Evolutionary conservation across 1,284 basidiomycete species (phyloP).

Genomic region (Trichosporon sp.): DNA sequence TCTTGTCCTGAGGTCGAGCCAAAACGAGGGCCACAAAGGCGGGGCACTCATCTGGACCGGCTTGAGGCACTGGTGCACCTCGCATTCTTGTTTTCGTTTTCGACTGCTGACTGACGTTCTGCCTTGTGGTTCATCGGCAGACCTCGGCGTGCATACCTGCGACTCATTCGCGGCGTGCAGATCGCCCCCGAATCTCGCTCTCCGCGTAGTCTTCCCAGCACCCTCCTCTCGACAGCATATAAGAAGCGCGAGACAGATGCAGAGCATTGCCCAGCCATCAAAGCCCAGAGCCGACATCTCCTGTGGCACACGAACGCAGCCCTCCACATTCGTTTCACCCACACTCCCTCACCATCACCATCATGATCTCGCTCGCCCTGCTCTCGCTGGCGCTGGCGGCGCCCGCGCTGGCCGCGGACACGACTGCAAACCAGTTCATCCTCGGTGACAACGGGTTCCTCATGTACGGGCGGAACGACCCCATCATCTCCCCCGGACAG

Average conservation of each 20-base stretch:
- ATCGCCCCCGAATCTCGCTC: neutral
- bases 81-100: neutral
- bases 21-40: neutral
- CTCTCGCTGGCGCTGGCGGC: conserved; percentile 9
- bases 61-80: neutral
- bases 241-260: neutral
- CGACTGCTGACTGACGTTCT: neutral
- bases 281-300: neutral
- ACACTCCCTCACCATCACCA: neutral
- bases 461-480: conserved; percentile 47
- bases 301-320: conserved; percentile 1
- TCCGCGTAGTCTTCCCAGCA: neutral
- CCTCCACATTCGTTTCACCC: conserved; percentile 10
- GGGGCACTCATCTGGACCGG: neutral
- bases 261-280: neutral
- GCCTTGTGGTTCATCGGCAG: neutral
- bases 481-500: conserved; percentile 51
- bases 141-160: neutral
- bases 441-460: conserved; percentile 6
- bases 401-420: conserved; percentile 1
- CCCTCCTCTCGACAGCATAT: neutral
- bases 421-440: neutral
- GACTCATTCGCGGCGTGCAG: neutral
- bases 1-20: neutral
- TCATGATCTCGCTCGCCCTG: neutral